These are phyloP conservation scores for Eucalyptus tenuipes DNA, from an alignment of 345 rosid genomes.

Conservation along the genomic window DNA sequence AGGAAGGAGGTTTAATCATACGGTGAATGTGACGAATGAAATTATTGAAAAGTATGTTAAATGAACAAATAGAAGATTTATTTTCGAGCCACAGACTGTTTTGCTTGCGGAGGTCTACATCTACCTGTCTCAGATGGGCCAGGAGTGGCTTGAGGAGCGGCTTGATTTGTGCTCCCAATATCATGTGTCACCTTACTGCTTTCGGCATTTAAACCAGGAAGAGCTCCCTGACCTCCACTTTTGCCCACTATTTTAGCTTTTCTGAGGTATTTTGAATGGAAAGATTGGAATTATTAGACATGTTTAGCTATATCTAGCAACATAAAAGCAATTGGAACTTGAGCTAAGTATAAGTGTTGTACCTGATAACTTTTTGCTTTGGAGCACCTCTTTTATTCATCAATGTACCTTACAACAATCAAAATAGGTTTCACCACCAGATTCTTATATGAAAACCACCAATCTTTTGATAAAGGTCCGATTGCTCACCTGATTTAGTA, in stretches of 20 bases:
- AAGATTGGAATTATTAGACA: neutral
- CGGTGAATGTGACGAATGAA: neutral
- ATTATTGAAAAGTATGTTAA: neutral
- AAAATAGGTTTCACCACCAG: neutral
- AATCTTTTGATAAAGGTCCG: neutral
- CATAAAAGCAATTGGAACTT: neutral
- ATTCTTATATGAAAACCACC: neutral
- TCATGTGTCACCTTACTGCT: slow-evolving; percentile 28
- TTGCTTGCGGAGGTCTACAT: neutral
- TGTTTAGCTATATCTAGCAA: neutral
- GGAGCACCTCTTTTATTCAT: slow-evolving; percentile 50
- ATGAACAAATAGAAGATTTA: neutral
- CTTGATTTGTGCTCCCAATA: slow-evolving; percentile 9
- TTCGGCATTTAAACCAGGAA: neutral
- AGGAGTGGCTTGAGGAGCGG: slow-evolving; percentile 11
- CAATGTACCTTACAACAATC: slow-evolving; percentile 25
- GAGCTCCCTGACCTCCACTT: slow-evolving; percentile 7
- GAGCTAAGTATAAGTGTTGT: neutral
- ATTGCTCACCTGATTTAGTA: slow-evolving; percentile 35
- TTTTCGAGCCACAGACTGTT: neutral
- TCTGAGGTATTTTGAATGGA: slow-evolving; percentile 16
- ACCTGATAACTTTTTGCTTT: slow-evolving; percentile 76
- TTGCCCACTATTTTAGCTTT: slow-evolving; percentile 55
- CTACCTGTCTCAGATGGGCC: slow-evolving; percentile 29
- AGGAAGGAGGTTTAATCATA: neutral